Percentiles rank a stretch among this genome's conserved stretches.
Conservation (phyloP, 2,329 filamentous ascomycete species). For the Cordyceps cateniannulata region DNA sequence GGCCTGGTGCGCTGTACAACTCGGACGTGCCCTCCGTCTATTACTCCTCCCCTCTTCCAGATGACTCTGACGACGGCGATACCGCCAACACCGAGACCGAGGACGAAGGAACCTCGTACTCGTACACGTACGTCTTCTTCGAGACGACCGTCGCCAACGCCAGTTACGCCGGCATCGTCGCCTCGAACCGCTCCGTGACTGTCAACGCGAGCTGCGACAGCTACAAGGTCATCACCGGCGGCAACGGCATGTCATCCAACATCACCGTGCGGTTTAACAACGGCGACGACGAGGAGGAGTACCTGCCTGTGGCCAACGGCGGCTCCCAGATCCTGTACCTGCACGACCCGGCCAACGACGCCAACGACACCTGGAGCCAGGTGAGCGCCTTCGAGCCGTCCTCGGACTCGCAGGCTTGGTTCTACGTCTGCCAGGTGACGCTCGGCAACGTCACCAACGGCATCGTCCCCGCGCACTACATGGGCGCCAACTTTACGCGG, state of each 20-base stretch:
- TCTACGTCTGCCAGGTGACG: constrained; percentile 34
- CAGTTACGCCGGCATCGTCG: constrained; percentile 19
- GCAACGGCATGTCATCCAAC: constrained; percentile 21
- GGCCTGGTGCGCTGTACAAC: constrained; percentile 25
- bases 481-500: constrained; percentile 28
- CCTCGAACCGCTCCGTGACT: constrained; percentile 28
- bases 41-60: constrained; percentile 11
- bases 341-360: constrained; percentile 21
- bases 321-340: constrained; percentile 31
- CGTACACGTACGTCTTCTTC: not conserved
- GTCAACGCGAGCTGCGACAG: constrained; percentile 24
- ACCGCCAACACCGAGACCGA: not conserved
- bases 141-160: constrained; percentile 10
- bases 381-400: constrained; percentile 34
- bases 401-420: constrained; percentile 28
- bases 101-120: constrained; percentile 16
- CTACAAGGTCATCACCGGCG: constrained; percentile 25
- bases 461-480: constrained; percentile 27
- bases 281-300: constrained; percentile 13
- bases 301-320: constrained; percentile 24
- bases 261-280: constrained; percentile 23
- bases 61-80: not conserved
- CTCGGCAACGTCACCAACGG: constrained; percentile 28
- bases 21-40: constrained; percentile 28
- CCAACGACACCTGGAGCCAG: constrained; percentile 21